phyloP scores from a whole-genome alignment of 2,329 filamentous ascomycete genomes.

The Aureobasidium lini region DNA sequence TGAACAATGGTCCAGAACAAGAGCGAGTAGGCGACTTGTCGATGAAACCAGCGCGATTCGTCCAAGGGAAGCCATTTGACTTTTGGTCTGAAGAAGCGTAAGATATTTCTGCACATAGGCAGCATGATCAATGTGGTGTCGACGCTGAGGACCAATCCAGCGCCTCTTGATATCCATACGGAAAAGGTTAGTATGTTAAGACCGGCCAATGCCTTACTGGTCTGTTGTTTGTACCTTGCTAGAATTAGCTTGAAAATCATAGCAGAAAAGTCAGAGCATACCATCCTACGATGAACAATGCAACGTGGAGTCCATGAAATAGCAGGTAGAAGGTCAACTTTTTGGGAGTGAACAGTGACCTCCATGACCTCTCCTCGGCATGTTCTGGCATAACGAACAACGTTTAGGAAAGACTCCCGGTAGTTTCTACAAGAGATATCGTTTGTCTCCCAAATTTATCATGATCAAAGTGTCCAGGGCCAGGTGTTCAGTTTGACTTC shows the following conservation, averaged over 20 bases:
- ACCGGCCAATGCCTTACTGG: conserved; percentile 59
- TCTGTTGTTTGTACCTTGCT: conserved; percentile 69
- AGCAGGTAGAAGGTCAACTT: conserved; percentile 30
- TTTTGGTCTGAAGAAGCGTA: conserved; percentile 80
- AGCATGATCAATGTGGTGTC: conserved; percentile 84
- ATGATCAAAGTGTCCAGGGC: too few relatives aligned
- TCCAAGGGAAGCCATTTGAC: conserved; percentile 85
- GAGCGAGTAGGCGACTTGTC: conserved; percentile 85
- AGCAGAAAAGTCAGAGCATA: conserved; percentile 14
- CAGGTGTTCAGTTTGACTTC: background rate
- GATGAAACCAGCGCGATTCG: conserved; percentile 94
- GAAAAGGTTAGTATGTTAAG: conserved; percentile 80
- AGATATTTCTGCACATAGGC: conserved; percentile 87
- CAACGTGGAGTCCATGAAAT: conserved; percentile 32
- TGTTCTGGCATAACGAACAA: background rate
- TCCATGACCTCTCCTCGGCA: conserved; percentile 4
- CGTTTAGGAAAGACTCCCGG: background rate
- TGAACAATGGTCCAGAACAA: conserved; percentile 76
- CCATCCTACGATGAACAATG: conserved; percentile 32
- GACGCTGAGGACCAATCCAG: conserved; percentile 74
- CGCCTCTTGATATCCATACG: conserved; percentile 93
- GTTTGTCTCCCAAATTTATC: too few relatives aligned
- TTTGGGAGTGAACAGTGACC: conserved; percentile 26
- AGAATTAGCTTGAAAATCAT: conserved; percentile 16
- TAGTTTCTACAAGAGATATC: too few relatives aligned